Base-by-base conservation (phyloP, 2,329 filamentous ascomycete genomes). In the Colletotrichum sp. region DNA sequence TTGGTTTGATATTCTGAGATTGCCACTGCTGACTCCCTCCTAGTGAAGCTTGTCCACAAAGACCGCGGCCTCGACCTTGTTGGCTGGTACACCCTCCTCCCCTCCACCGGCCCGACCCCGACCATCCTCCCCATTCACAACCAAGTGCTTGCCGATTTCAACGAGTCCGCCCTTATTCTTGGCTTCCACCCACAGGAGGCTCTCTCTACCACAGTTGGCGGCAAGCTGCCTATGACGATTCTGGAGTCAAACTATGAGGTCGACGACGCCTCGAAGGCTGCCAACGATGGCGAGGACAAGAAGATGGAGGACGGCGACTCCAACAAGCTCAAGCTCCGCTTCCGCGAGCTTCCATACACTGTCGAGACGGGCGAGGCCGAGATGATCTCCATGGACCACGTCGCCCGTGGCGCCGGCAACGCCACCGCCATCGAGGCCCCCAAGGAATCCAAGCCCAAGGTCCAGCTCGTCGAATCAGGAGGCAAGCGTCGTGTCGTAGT, bases 341-440 rank as follows among this genome's bases (percentile, higher is more conserved):
- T 99, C 85, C 92, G 93, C 75, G 94, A 98, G 82, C 86, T 99
- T 12, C 92, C 94, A 3, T 99, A 97, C 84, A 94, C 94, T 1
- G 93, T 99, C 3, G 97, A 99, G 86, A 98, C 96, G 0, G 95
- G 95, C 12, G 96, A 99, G 84, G 96, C 96, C 2, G 97, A 99
- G 85, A 98, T 98, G 96, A 99, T 99, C 79, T 94, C 95, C 79
- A 95, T 99, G 81, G 96, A 98, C 84, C 98, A 96, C 79, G 94
- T 99, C 24, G 96, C 96, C 1, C 93, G 93, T 68, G 95, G 94
- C 52, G 94, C 94, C 63, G 95, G 94, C 64, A 96, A 95, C 81
- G 96, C 96, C 28, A 93, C 94, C 13, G 92, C 92, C 36, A 87
- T 92, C 48, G 80, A 80, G 32, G 78, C 80, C 12, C 78, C 80